These are phyloP conservation scores for Lentinula aciculospora DNA, from an alignment of 768 basidiomycete genomes.

Conservation along the genomic window DNA sequence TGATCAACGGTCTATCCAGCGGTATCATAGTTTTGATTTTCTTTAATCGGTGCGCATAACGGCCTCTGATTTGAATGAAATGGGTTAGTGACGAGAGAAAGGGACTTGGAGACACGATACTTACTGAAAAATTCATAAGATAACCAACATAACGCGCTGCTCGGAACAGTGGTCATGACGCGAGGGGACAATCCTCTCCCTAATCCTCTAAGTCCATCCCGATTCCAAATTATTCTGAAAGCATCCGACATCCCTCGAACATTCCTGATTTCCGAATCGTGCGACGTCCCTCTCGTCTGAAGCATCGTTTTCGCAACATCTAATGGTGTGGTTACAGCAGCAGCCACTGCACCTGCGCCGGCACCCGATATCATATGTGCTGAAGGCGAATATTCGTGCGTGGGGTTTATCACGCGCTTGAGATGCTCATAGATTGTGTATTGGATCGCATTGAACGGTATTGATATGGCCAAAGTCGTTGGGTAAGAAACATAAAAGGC, in stretches of 20 bases:
- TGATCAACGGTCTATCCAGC: constrained; percentile 2
- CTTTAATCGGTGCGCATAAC: constrained; percentile 50
- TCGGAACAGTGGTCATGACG: constrained; percentile 92
- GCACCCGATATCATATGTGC: constrained; percentile 93
- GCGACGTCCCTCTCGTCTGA: constrained; percentile 91
- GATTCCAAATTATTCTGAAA: constrained; percentile 77
- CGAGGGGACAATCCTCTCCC: constrained; percentile 84
- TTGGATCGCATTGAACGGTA: constrained; percentile 98
- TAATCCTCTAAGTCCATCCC: constrained; percentile 85
- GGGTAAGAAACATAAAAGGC: constrained; percentile 99
- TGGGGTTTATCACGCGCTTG: constrained; percentile 82
- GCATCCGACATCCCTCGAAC: constrained; percentile 85
- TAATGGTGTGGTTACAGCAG: constrained; percentile 91
- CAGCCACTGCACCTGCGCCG: constrained; percentile 89
- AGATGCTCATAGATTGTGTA: constrained; percentile 95
- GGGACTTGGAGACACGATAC: constrained; percentile 26
- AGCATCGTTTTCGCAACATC: constrained; percentile 98
- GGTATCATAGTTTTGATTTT: neutral
- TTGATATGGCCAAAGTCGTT: constrained; percentile 92
- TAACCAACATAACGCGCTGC: constrained; percentile 95
- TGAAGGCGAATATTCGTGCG: constrained; percentile 82
- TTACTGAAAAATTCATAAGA: constrained; percentile 98
- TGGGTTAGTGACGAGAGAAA: neutral
- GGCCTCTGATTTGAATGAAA: constrained; percentile 38
- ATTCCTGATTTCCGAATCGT: constrained; percentile 77